Evolutionary conservation across 345 rosid genomes (phyloP), one percentile per base, ranked within the genome.

Genomic region (Salix exigua): DNA sequence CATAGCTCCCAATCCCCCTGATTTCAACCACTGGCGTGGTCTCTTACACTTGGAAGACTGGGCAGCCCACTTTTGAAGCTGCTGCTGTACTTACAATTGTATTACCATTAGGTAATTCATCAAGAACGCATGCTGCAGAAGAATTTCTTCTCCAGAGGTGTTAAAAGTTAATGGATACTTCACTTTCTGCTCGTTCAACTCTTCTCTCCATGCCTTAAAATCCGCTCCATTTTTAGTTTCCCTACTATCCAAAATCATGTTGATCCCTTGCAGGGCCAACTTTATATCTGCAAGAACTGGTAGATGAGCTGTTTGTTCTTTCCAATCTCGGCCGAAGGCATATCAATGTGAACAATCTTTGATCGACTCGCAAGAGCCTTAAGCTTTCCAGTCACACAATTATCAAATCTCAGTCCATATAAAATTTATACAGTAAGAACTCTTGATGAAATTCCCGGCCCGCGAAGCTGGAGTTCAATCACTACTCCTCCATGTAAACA

Each of bases 61-160:
- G 18, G 99, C 98, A 25, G 99, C 97, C 96, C 97, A 96, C 98
- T 93, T 96, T 69, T 96, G 97, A 88, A 93, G 99, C 72, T 96
- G 98, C 23, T 97, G 97, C 96, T 2, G 99, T 93, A 44, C 94
- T 92, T 21, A 93, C 66, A 65, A 96, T 92, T 0, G 97, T 98
- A 50, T 91, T 85, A 66, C 98, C 96, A 13, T 80, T 71, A 1
- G 97, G 92, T 76, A 93, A 78, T 79, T 93, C 98, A 76, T 92
- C 97, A 28, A 96, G 98, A 68, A 91, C 83, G 94, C 99, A 66
- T 92, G 87, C 76, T 93, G 98, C 16, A 97, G 99, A 75, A 94
- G 94, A 78, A 96, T 96, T 4, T 90, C 91, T 61, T 96, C 96
- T 9, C 83, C 99, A 58, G 91, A 92, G 10, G 97, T 91, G 88